Base-by-base conservation (phyloP, 2,329 filamentous ascomycete genomes). In the Neoarthrinium moseri region DNA sequence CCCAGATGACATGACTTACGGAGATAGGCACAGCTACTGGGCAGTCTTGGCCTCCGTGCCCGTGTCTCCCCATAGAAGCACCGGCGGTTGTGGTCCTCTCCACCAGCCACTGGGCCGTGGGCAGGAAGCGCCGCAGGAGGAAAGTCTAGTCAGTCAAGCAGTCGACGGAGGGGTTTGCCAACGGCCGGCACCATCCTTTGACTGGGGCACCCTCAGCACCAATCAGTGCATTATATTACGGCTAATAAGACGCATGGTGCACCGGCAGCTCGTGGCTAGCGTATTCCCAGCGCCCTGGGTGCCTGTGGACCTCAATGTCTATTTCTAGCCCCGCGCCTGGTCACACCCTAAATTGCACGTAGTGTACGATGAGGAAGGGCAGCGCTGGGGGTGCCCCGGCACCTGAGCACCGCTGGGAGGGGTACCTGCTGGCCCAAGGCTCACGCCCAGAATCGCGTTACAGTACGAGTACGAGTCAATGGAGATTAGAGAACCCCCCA, bases 271-370 rank as follows among this genome's bases (percentile, higher is more conserved):
- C 27, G 30, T 35, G 32, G 42, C 37, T 49, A 49, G 47, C 38
- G 47, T 22, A 42, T 49, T 46, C 47, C 47, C 47, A 44, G 36
- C 42, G 33, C 43, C 21, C 38, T 45, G 47, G 47, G 43, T 49
- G 47, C 47, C 37, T 45, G 42, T 40, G 41, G 32, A 24, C 29
- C 30, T 24, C 22, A 24, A 30, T 46, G 37, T 39, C 35, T 39
- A 35, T 38, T 39, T 41, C 27, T 39, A 45, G 43, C 30, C 20
- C 33, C 18, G 15, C 20, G 42, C 30, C 27, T 22, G 8, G 22
- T 15, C 24, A 29, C 23, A 30, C 24, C 26, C 23, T 20, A 20
- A 18, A 32, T 22, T 41, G 17, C 26, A 36, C 15, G 18, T 33
- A 29, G 30, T 45, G 43, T 33, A 18, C 29, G 33, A 29, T 41